Evolutionary conservation across 2,329 filamentous ascomycete species (phyloP).

Genomic region (Colletotrichum spaethianum): DNA sequence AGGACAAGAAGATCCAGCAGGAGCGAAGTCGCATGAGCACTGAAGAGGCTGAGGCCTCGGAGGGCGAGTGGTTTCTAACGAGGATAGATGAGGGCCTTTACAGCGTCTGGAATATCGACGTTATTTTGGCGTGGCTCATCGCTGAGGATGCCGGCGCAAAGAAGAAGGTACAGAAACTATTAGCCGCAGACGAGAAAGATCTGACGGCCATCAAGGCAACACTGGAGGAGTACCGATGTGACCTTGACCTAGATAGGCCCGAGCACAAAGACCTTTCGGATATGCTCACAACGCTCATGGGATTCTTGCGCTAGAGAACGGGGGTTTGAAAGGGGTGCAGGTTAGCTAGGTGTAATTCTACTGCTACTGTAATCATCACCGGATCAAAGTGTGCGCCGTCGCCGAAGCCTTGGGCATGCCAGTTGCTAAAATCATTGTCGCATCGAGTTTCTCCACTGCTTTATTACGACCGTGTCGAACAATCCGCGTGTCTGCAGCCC

Average conservation of each 20-base stretch:
- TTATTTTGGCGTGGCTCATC: slow-evolving; percentile 89
- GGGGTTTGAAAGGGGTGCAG: background rate
- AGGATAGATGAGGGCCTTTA: slow-evolving; percentile 89
- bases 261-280: slow-evolving; percentile 71
- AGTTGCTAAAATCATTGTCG: background rate
- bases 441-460: background rate
- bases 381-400: background rate
- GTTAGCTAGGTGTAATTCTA: slow-evolving; percentile 13
- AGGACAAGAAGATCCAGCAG: slow-evolving; percentile 74
- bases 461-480: background rate
- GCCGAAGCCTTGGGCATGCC: background rate
- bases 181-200: slow-evolving; percentile 78
- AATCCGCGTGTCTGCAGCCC: background rate
- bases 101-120: slow-evolving; percentile 85
- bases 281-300: slow-evolving; percentile 68
- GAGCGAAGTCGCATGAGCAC: slow-evolving; percentile 54
- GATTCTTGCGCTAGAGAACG: slow-evolving; percentile 58
- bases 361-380: background rate
- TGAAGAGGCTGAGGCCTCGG: slow-evolving; percentile 71
- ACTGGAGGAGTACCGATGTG: slow-evolving; percentile 72
- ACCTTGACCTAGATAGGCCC: slow-evolving; percentile 69
- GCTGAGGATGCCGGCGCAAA: slow-evolving; percentile 88
- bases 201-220: slow-evolving; percentile 75
- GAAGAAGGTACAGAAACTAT: slow-evolving; percentile 71
- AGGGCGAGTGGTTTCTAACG: slow-evolving; percentile 80